Conservation (phyloP, 805 yeast genomes). For the Pichia cabralensis region DNA sequence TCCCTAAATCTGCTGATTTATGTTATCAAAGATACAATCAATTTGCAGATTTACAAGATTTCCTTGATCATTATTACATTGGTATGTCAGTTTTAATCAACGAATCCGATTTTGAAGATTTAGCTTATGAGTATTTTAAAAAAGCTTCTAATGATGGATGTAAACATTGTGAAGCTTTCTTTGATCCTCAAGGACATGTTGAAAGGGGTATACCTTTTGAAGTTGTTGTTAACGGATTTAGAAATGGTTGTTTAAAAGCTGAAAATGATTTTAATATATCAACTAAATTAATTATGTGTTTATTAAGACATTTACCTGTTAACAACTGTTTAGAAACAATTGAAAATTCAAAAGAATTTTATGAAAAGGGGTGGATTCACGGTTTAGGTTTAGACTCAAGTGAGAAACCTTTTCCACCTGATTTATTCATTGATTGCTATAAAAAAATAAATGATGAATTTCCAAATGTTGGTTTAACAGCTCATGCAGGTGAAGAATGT, state of each 20-base stretch:
- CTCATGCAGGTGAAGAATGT: conserved; percentile 90
- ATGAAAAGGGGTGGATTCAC: conserved; percentile 47
- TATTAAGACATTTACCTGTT: conserved; percentile 66
- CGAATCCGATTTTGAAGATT: conserved; percentile 65
- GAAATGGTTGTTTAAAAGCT: conserved; percentile 59
- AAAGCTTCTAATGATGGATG: conserved; percentile 52
- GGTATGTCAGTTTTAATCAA: conserved; percentile 68
- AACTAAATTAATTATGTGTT: conserved; percentile 70
- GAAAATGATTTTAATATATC: conserved; percentile 49
- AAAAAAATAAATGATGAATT: conserved; percentile 34
- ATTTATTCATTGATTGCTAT: conserved; percentile 57
- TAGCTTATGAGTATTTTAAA: conserved; percentile 64
- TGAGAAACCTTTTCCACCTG: conserved; percentile 72
- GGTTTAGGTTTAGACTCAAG: conserved; percentile 80
- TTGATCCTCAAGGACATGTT: conserved; percentile 80
- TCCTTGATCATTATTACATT: conserved; percentile 67
- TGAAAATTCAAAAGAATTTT: conserved; percentile 40
- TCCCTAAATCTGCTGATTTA: conserved; percentile 51
- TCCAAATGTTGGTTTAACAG: conserved; percentile 55
- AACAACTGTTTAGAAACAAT: conserved; percentile 49
- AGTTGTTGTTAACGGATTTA: conserved; percentile 53
- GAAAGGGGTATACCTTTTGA: conserved; percentile 54
- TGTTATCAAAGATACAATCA: conserved; percentile 48
- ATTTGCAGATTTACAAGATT: conserved; percentile 66
- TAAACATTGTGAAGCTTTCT: conserved; percentile 65